These are phyloP conservation scores for Pseudogymnoascus sp. DNA, from an alignment of 2,329 filamentous ascomycete species.

Conservation along the genomic window DNA sequence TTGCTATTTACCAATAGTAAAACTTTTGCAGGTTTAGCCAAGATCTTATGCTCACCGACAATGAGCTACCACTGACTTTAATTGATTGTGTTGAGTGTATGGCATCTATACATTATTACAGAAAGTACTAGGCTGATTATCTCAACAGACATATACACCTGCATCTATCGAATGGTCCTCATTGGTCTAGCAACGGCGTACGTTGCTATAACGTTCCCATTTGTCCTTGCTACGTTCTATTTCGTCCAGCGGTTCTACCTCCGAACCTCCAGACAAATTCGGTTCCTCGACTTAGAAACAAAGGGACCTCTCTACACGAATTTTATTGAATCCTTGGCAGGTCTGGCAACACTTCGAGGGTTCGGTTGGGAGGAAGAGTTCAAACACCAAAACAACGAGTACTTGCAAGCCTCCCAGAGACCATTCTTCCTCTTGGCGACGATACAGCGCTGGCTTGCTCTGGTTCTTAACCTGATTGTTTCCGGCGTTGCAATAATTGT, in stretches of 20 bases:
- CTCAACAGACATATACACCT: neutral
- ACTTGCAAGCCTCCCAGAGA: slow-evolving; percentile 34
- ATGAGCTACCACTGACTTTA: slow-evolving; percentile 20
- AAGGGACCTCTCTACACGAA: slow-evolving; percentile 38
- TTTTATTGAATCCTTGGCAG: slow-evolving; percentile 38
- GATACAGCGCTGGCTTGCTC: slow-evolving; percentile 37
- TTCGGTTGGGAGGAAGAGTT: slow-evolving; percentile 33
- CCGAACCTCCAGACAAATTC: slow-evolving; percentile 41
- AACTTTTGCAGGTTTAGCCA: slow-evolving; percentile 16
- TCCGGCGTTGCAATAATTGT: slow-evolving; percentile 26
- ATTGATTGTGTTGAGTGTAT: slow-evolving; percentile 12
- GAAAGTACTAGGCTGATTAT: neutral
- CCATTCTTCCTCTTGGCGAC: slow-evolving; percentile 37
- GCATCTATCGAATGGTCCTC: slow-evolving; percentile 28
- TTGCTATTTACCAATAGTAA: neutral
- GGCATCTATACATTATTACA: neutral
- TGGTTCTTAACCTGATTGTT: slow-evolving; percentile 37
- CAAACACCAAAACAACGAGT: slow-evolving; percentile 10
- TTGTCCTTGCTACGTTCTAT: slow-evolving; percentile 14
- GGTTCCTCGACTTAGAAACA: slow-evolving; percentile 39
- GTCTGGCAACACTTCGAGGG: slow-evolving; percentile 37
- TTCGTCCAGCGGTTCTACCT: slow-evolving; percentile 35
- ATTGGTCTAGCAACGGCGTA: slow-evolving; percentile 28
- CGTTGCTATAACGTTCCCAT: slow-evolving; percentile 20
- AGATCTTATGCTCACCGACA: slow-evolving; percentile 24